Evolutionary conservation across 768 basidiomycete genomes (phyloP), one percentile per base, ranked within the genome.

Genomic region (Multifurca ochricompacta): DNA sequence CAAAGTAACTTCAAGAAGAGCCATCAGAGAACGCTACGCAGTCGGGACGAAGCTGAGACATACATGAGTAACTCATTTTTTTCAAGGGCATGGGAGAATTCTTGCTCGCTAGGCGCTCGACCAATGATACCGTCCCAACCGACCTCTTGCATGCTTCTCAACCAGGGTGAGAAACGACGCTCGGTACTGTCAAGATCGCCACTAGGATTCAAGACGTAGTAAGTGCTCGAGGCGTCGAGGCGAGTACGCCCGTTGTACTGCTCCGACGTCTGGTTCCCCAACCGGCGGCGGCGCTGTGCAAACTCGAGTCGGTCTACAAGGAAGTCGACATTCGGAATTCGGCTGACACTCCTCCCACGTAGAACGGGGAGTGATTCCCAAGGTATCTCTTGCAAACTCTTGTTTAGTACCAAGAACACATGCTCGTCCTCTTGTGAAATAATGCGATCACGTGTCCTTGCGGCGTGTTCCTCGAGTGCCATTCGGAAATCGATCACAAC

Each of bases 281-380:
- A 72, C 70, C 71, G 70, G 64, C 76, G 69, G 35, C 74, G 72
- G 7, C 56, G 51, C 25, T 34, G 35, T 14, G 80, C 80, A 54
- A 87, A 77, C 30, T 77, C 72, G 41, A 97, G 59, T 25, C 94
- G 78, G 66, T 99, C 96, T 21, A 87, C 68, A 18, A 99, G 72
- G 74, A 97, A 97, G 53, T 89, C 80, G 35, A 93, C 66, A 32
- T 86, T 90, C 2, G 96, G 96, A 59, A 97, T 83, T n/a, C 96
- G 85, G 65, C 90, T 93, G 65, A 97, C 79, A 49, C 92, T 89
- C 45, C 84, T 76, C 8, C 87, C 90, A 37, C 90, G 77, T 10
- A 98, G 71, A 37, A 85, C 78, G 0, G 95, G 93, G 13, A 97
- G 81, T 23, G 87, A 94, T 69, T 98, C 96, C 95, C 95, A 98